Evolutionary conservation across 2,329 filamentous ascomycete genomes (phyloP), one percentile per base, ranked within the genome.

Genomic region (Fusarium dimerum): DNA sequence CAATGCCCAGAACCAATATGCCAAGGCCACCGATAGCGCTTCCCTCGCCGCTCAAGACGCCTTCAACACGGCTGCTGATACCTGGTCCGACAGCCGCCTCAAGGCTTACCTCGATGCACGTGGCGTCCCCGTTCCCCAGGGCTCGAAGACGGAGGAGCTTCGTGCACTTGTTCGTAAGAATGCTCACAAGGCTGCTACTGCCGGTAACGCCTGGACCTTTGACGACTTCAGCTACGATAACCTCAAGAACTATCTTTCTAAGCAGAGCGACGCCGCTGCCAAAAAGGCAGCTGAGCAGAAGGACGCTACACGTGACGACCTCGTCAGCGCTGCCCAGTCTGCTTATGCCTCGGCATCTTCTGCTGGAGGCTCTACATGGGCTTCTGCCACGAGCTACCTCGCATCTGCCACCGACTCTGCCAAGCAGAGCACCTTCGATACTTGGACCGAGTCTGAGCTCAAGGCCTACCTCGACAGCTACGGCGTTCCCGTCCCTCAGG

Each of bases 401-500:
- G 75, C 86, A 10, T 75, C 84, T 53, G 84, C 84, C 29, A 90
- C 89, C 5, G 80, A 81, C 51, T 68, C 81, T 10, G 87, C 79
- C 44, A 91, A 90, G 75, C 76, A 84, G 44, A 78, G 72, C 20
- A 77, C 82, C 1, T 93, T 93, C 58, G 84, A 91, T 47, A 83
- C 82, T 1, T 93, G 89, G 89, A 88, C 80, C 50, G 80, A 84
- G 63, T 81, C 80, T 43, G 88, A 93, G 26, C 76, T 94, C 56
- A 92, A 93, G 78, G 76, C 82, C 1, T 93, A 92, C 66, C 81
- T 93, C 7, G 89, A 93, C 67, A 88, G 84, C 56, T 93, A 91
- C 59, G 90, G 90, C 38, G 76, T 93, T 40, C 71, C 77, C 5
- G 78, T 82, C 40, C 87, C 86, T 41, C 87, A 90, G 68, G 86